Base-by-base conservation (phyloP, 305 asterid genomes). In the Nicotiana rustica region DNA sequence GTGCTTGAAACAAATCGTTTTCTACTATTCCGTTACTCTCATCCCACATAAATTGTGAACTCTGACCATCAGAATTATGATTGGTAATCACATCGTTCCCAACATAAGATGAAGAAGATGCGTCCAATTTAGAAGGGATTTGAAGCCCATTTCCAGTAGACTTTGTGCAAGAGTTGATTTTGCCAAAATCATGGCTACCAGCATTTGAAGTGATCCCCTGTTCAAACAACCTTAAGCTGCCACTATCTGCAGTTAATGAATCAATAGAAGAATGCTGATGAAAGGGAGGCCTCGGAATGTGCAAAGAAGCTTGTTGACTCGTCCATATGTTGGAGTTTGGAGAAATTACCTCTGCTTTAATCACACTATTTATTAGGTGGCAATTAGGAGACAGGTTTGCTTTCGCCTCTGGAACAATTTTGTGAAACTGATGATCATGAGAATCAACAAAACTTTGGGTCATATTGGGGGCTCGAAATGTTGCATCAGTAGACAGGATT, bases 271-370 rank as follows among this genome's bases (percentile, higher is more conserved):
- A 49, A 13, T 49, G 44, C 64, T 73, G 82, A 81, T 67, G 82
- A 79, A 57, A 82, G 35, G 86, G 13, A 49, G 92, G 78, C 31
- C 83, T 70, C 8, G 84, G 87, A 75, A 21, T 80, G 80, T 75
- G 70, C 38, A 57, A 67, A 77, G 87, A 83, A 80, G 84, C 78
- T 44, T 83, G 85, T 73, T 83, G 89, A 75, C 87, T 90, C 84
- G 33, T 86, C 92, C 93, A 93, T 31, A 85, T 79, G 76, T 83
- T 82, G 6, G 91, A 88, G 88, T 85, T 88, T 14, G 91, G 84
- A 64, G 93, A 88, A 73, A 84, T 86, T 55, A 91, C 92, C 84
- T 89, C 92, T 80, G 93, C 91, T 87, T 91, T 90, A 71, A 87
- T 84, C 79, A 82, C 82, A 57, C 84, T 86, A 77, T 83, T 87